A percentile compares a stretch with the other conserved stretches of the same genome.
These are phyloP conservation scores for Solanum pimpinellifolium DNA, from an alignment of 257 asterid species.

Conservation along the genomic window DNA sequence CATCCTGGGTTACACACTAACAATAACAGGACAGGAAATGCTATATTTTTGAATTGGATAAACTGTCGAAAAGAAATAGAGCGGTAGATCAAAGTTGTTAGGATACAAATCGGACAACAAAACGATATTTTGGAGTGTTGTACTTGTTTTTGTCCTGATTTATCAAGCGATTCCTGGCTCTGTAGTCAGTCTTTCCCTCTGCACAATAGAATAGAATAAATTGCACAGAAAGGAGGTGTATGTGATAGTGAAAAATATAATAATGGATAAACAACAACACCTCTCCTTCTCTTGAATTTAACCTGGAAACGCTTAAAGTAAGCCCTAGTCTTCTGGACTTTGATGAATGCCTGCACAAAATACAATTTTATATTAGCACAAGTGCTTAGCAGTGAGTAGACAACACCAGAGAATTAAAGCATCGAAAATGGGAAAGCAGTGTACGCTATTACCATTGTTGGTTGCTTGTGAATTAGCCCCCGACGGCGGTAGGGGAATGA, in stretches of 20 bases:
- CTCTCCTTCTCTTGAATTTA: conserved; percentile 66
- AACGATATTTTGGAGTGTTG: conserved; percentile 73
- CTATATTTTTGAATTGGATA: too few species aligned
- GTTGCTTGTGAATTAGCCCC: background rate
- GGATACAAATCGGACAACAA: conserved; percentile 78
- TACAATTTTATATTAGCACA: background rate
- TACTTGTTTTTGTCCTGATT: conserved; percentile 85
- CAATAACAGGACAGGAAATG: background rate
- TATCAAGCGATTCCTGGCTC: conserved; percentile 74
- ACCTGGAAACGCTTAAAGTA: conserved; percentile 69
- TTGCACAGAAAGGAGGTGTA: background rate
- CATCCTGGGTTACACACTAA: background rate
- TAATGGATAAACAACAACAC: conserved; percentile 10
- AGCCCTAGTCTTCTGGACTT: conserved; percentile 48
- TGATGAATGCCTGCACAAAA: conserved; percentile 27
- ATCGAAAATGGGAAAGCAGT: background rate
- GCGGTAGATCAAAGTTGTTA: background rate
- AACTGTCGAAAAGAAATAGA: too few species aligned
- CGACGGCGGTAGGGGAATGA: background rate
- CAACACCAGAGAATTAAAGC: background rate
- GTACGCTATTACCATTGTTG: conserved; percentile 1
- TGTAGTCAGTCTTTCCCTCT: conserved; percentile 87
- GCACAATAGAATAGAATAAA: background rate
- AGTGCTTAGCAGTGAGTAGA: background rate
- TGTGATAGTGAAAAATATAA: background rate